Base-by-base conservation (phyloP, 257 asterid species). In the Solanum bulbocastanum region DNA sequence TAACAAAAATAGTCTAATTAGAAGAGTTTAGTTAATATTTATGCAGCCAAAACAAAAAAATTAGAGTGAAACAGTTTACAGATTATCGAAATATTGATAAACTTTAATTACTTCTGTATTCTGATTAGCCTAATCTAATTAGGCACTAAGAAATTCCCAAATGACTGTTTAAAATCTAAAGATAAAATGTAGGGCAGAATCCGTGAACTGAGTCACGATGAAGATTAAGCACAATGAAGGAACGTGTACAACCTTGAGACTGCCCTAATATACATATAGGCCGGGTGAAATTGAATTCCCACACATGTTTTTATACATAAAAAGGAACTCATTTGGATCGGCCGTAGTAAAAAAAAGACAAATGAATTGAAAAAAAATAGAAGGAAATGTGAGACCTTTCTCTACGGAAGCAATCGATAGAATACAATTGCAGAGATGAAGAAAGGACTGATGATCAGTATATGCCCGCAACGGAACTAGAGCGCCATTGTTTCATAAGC, bases 401-500 rank as follows among this genome's bases (percentile, higher is more conserved):
- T 79, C 93, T 79, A 33, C 16, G 2, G 58, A 33, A 25, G 37
- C 46, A 86, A 40, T 20, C 4, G 68, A 46, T 5, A 11, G 20
- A 40, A 6, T 6, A 20, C 46, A 32, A 27, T 44, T 46, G 14
- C 65, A 85, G 25, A 86, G 82, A 44, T 32, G 87, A 87, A 44
- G 73, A 89, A 83, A 58, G 1, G 86, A 49, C 58, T 56, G 33
- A 11, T 4, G 33, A 22, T 94, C 23, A 10, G 14, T 94, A 10
- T 94, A 89, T 92, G 98, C 98, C 96, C 90, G 94, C 98, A 94
- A 94, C 95, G 96, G 96, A 94, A 94, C 95, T 62, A 68, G 89
- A 86, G 90, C 94, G 92, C 91, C 98, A 89, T 86, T 72, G 58
- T 10, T 18, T 8, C 2, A 23, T 37, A 3, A 86, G 94, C 85